Evolutionary conservation across 805 yeast genomes (phyloP).

Genomic region (Myxozyma lipomycoides): DNA sequence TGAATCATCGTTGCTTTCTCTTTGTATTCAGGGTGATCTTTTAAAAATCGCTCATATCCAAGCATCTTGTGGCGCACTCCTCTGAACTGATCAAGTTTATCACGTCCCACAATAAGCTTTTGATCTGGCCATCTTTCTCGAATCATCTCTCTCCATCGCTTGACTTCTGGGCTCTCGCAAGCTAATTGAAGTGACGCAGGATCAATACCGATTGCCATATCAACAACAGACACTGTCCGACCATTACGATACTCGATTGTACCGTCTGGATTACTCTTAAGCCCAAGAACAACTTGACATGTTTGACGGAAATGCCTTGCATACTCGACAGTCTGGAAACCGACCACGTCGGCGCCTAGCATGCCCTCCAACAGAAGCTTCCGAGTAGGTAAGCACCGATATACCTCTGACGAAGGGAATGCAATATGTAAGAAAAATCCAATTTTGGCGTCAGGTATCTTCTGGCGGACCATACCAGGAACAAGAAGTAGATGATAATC

Average conservation of each 20-base stretch:
- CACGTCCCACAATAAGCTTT: constrained; percentile 76
- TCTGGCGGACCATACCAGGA: constrained; percentile 74
- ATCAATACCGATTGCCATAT: constrained; percentile 43
- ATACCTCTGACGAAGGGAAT: constrained; percentile 93
- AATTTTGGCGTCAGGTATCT: constrained; percentile 76
- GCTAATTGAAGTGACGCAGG: constrained; percentile 45
- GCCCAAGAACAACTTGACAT: constrained; percentile 73
- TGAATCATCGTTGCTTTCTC: constrained; percentile 73
- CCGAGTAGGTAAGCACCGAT: constrained; percentile 88
- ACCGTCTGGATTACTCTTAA: constrained; percentile 84
- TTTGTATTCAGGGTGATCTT: constrained; percentile 65
- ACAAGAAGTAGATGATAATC: constrained; percentile 88
- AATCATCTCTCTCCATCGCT: constrained; percentile 60
- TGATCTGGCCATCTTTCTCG: constrained; percentile 74
- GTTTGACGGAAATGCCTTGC: constrained; percentile 92
- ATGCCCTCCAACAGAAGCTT: constrained; percentile 71
- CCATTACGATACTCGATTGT: constrained; percentile 54
- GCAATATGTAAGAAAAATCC: constrained; percentile 92
- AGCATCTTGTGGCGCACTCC: constrained; percentile 83
- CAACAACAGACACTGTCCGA: constrained; percentile 37
- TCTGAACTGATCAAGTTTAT: constrained; percentile 79
- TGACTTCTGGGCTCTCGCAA: constrained; percentile 42
- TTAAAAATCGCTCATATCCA: constrained; percentile 78
- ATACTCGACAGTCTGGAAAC: constrained; percentile 90
- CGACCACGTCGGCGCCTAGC: constrained; percentile 81